Evolutionary conservation across 2,329 filamentous ascomycete genomes (phyloP).

Genomic region (Paraphaeosphaeria sporulosa): DNA sequence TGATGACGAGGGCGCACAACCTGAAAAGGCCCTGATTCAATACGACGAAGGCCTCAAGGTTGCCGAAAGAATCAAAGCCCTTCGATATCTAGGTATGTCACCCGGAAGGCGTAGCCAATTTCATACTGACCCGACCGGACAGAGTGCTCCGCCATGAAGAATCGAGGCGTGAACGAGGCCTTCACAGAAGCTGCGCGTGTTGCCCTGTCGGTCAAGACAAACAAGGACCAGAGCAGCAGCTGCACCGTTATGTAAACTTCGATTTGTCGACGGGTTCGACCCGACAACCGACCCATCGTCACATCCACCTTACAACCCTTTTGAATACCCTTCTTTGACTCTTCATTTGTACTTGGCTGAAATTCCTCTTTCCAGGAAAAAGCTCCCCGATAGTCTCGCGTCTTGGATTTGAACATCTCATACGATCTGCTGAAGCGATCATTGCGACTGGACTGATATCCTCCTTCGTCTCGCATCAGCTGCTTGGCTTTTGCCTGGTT

Average conservation of each 20-base stretch:
- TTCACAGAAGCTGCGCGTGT: conserved; percentile 98
- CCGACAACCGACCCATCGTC: conserved; percentile 1
- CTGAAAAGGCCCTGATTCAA: conserved; percentile 72
- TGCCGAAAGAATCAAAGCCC: conserved; percentile 86
- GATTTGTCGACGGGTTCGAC: not conserved
- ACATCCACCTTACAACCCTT: conserved; percentile 2
- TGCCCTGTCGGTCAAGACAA: conserved; percentile 69
- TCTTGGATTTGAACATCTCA: not conserved
- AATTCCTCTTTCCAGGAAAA: not conserved
- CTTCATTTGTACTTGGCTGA: conserved; percentile 7
- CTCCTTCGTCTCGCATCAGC: not conserved
- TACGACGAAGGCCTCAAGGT: conserved; percentile 93
- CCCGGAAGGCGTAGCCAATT: not conserved
- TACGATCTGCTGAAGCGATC: not conserved
- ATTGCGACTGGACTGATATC: not conserved
- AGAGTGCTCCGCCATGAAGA: conserved; percentile 99
- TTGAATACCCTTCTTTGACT: conserved; percentile 13
- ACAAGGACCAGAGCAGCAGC: conserved; percentile 55
- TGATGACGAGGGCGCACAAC: conserved; percentile 59
- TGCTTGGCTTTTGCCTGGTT: not conserved
- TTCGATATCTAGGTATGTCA: conserved; percentile 80
- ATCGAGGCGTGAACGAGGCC: conserved; percentile 96
- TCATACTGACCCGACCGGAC: conserved; percentile 16
- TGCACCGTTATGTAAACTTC: conserved; percentile 52
- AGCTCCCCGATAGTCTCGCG: conserved; percentile 3